Evolutionary conservation across 2,329 filamentous ascomycete genomes (phyloP).

Genomic region (Ilyonectria sp.): DNA sequence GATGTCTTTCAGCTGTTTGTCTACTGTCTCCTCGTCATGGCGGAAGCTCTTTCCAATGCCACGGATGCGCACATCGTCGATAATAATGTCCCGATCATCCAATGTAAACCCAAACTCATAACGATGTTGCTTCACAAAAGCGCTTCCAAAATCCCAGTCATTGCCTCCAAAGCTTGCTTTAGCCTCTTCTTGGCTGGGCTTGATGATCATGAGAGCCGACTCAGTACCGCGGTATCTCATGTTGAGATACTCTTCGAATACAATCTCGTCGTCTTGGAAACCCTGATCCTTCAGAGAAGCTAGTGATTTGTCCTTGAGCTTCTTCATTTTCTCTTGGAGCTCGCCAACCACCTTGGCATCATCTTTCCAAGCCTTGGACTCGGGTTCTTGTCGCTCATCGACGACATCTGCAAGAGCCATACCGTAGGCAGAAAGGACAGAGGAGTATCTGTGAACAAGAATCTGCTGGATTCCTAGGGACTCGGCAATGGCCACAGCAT

Average conservation of each 20-base stretch:
- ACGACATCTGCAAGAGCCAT: constrained; percentile 96
- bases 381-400: constrained; percentile 88
- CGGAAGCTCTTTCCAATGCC: constrained; percentile 92
- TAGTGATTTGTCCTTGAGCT: constrained; percentile 83
- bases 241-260: constrained; percentile 94
- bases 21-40: constrained; percentile 84
- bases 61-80: constrained; percentile 90
- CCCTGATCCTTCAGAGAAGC: constrained; percentile 81
- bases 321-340: constrained; percentile 81
- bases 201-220: constrained; percentile 90
- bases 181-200: constrained; percentile 75
- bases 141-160: constrained; percentile 86
- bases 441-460: constrained; percentile 88
- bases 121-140: constrained; percentile 89
- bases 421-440: constrained; percentile 90
- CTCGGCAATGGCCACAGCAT: constrained; percentile 91
- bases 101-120: constrained; percentile 96
- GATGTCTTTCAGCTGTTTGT: constrained; percentile 83
- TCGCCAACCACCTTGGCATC: constrained; percentile 71
- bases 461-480: constrained; percentile 89
- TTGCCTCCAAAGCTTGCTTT: constrained; percentile 73
- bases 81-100: constrained; percentile 86
- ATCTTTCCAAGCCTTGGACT: constrained; percentile 74
- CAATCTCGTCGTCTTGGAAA: constrained; percentile 80
- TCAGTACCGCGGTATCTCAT: constrained; percentile 94